Evolutionary conservation across 1,284 basidiomycete genomes (phyloP).

Genomic region (Stygiomarasmius scandens): DNA sequence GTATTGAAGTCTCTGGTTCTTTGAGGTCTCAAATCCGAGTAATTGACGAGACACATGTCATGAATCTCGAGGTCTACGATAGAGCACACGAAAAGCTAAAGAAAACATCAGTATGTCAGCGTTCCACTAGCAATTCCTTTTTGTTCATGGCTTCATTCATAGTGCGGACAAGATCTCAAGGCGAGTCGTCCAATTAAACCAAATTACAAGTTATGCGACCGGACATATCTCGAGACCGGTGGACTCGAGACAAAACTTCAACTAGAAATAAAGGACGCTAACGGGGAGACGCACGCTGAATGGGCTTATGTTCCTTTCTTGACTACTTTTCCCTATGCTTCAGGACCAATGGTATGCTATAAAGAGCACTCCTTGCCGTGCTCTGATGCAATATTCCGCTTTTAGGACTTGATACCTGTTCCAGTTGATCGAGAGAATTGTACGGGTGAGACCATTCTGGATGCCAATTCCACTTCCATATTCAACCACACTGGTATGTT

Average conservation of each 20-base stretch:
- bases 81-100: slow-evolving; percentile 30
- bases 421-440: slow-evolving; percentile 31
- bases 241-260: slow-evolving; percentile 30
- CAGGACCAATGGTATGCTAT: slow-evolving; percentile 29
- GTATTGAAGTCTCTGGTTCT: slow-evolving; percentile 3
- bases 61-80: slow-evolving; percentile 31
- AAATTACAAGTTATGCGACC: slow-evolving; percentile 17
- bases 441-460: background rate
- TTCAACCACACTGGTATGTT: background rate
- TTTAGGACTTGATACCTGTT: slow-evolving; percentile 31
- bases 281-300: slow-evolving; percentile 15
- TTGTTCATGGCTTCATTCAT: background rate
- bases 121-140: background rate
- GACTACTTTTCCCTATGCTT: slow-evolving; percentile 14
- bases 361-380: background rate
- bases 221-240: slow-evolving; percentile 21
- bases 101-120: slow-evolving; percentile 31
- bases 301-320: slow-evolving; percentile 33
- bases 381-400: background rate
- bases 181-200: background rate
- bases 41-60: slow-evolving; percentile 30
- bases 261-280: slow-evolving; percentile 17
- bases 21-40: slow-evolving; percentile 34
- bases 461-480: background rate
- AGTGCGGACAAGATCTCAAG: slow-evolving; percentile 4